Conservation (phyloP, 2,329 filamentous ascomycete genomes). For the Penicillium sp. region DNA sequence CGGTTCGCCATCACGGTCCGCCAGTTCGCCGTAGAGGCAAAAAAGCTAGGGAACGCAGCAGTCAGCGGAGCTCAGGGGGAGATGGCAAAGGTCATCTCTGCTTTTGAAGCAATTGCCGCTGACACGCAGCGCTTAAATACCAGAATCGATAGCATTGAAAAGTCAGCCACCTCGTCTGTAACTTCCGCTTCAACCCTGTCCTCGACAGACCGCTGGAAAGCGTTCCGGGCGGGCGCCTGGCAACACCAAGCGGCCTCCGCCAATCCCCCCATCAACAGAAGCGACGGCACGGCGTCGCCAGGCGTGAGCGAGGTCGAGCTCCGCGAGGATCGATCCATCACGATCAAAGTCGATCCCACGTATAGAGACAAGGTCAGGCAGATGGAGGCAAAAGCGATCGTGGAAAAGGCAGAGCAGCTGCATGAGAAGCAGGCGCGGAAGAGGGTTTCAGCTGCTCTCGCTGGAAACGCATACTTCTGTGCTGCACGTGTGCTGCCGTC, state of each 20-base stretch:
- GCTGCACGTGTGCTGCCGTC: neutral
- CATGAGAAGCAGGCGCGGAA: too few relatives aligned
- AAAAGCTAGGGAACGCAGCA: too few relatives aligned
- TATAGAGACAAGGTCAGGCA: neutral
- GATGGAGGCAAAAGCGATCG: neutral
- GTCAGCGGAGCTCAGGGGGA: too few relatives aligned
- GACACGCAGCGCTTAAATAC: too few relatives aligned
- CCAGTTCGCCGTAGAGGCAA: neutral
- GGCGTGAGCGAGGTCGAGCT: neutral
- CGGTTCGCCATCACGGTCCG: neutral
- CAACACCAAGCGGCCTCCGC: neutral
- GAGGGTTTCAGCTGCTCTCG: neutral
- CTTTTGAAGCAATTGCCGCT: too few relatives aligned
- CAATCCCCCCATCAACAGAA: neutral
- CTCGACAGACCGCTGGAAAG: neutral
- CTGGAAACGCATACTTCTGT: neutral
- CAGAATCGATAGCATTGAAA: neutral
- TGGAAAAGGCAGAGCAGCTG: neutral
- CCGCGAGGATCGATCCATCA: neutral
- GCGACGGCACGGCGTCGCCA: neutral
- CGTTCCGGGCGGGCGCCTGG: neutral
- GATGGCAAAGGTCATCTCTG: too few relatives aligned
- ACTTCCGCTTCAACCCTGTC: neutral
- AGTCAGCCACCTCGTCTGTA: neutral
- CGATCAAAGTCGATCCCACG: neutral